Percentiles rank a stretch among this genome's conserved stretches.
phyloP scores from a whole-genome alignment of 305 asterid genomes.

The Rubia occidens region DNA sequence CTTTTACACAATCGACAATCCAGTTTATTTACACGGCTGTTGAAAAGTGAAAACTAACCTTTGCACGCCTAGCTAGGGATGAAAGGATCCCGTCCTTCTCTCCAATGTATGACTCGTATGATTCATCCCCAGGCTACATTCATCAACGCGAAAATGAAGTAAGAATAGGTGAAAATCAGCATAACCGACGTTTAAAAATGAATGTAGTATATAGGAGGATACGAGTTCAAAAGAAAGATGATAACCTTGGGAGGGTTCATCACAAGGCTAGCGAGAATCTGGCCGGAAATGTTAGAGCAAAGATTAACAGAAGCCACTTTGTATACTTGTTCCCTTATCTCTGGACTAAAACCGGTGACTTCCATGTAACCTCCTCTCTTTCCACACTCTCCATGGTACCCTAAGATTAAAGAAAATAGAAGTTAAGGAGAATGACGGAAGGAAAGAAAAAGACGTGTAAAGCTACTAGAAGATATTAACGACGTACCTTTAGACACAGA shows the following conservation, averaged over 20 bases:
- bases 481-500: constrained; percentile 76
- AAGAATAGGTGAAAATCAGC: not conserved
- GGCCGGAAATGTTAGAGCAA: constrained; percentile 93
- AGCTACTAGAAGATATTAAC: not conserved
- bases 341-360: constrained; percentile 75
- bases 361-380: constrained; percentile 93
- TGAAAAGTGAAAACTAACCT: constrained; percentile 46
- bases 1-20: not conserved
- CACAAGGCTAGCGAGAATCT: constrained; percentile 94
- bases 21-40: not conserved
- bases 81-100: constrained; percentile 81
- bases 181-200: too few relatives aligned
- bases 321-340: constrained; percentile 79
- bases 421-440: not conserved
- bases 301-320: constrained; percentile 89
- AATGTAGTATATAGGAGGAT: not conserved
- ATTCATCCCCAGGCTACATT: constrained; percentile 86
- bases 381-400: constrained; percentile 87
- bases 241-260: constrained; percentile 91
- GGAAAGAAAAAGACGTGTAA: not conserved
- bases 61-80: constrained; percentile 80
- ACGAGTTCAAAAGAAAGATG: not conserved
- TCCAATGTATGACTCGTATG: constrained; percentile 60
- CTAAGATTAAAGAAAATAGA: constrained; percentile 25
- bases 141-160: not conserved